Base-by-base conservation (phyloP, 2,329 filamentous ascomycete species). In the Thielaviopsis populi region DNA sequence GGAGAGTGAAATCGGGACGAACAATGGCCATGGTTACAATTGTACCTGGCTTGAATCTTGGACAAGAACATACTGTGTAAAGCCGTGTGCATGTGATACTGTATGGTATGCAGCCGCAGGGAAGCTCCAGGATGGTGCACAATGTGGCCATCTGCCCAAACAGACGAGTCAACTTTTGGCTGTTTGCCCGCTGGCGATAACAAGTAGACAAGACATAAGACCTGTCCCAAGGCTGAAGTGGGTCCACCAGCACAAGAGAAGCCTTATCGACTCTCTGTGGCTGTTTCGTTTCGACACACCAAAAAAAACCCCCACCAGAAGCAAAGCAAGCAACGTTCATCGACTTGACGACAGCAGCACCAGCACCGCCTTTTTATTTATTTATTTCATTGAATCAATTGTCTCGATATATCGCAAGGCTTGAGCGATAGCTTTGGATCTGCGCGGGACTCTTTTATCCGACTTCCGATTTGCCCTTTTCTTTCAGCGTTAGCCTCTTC, bases 201-300 rank as follows among this genome's bases (percentile, higher is more conserved):
- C 53, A 19, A 19, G 42, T 19, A 46, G 53, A 56, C 37, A 56
- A 56, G 53, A 33, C 30, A 56, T 56, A 56, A 56, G 53, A 33
- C 30, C 27, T 56, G 17, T 3, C 15, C 40, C 61, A 59, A 63
- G 61, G 61, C 61, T 63, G 61, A 63, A 46, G 61, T 63, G 61
- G 61, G 50, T 63, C 61, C 27, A 8, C n/a, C 42, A 11, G 22
- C 24, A 22, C 15, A n/a, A 22, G 10, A n/a, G 53, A 56, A n/a
- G 53, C 53, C 30, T 56, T 37, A 13, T 19, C 53, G 17, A 37
- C 15, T 22, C 24, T 24, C 24, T 53, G 19, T 56, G 53, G 59
- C 41, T 37, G 8, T 37, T 37, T 48, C 41, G 27, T 10, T 30
- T n/a, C n/a, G n/a, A 50, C 61, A 24, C 27, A 63, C 43, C 61